Evolutionary conservation across 2,329 filamentous ascomycete genomes (phyloP).

Genomic region (Emmonsia crescens): DNA sequence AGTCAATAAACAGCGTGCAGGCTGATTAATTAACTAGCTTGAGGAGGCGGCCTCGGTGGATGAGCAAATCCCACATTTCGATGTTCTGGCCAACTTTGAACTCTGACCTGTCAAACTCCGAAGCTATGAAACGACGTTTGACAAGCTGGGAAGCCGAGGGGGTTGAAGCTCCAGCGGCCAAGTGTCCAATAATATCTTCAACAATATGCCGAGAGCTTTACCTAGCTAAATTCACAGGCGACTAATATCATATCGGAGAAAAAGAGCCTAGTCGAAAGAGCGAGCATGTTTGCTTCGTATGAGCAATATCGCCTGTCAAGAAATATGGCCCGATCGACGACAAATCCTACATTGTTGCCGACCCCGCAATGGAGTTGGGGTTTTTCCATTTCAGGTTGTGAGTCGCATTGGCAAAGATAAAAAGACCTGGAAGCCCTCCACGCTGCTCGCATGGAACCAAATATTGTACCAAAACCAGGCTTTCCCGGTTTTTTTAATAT

Average conservation of each 20-base stretch:
- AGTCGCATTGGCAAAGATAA: neutral
- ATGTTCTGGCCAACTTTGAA: neutral
- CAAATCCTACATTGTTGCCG: neutral
- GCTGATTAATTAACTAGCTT: neutral
- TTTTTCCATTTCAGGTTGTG: neutral
- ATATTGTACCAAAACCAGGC: neutral
- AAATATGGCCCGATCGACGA: neutral
- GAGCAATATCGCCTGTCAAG: neutral
- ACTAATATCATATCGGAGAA: neutral
- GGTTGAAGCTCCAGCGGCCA: neutral
- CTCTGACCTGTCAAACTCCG: neutral
- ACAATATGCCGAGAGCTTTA: neutral
- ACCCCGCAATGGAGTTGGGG: neutral
- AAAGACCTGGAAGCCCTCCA: neutral
- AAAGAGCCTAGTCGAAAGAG: neutral
- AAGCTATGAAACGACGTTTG: neutral
- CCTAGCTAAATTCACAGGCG: neutral
- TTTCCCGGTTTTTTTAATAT: neutral
- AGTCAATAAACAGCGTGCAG: neutral
- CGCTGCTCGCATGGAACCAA: neutral
- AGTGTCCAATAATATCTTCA: neutral
- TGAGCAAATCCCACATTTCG: neutral
- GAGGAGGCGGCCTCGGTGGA: neutral
- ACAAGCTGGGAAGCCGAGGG: neutral
- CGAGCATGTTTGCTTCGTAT: neutral